These are phyloP conservation scores for Dalbergia cultrata DNA, from an alignment of 306 rosid genomes.

Conservation along the genomic window DNA sequence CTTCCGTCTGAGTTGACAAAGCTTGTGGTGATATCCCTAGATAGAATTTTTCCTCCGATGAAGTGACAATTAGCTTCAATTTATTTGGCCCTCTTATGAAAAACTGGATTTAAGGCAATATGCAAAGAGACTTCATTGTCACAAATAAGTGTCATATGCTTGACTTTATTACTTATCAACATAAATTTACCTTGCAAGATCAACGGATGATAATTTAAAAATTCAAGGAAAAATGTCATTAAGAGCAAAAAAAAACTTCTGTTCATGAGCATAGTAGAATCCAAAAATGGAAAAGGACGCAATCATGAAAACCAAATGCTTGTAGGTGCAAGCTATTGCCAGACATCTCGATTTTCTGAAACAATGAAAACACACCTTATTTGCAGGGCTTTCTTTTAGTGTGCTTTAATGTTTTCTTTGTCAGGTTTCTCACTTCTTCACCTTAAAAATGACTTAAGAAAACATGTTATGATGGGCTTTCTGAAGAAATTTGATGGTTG, in stretches of 20 bases:
- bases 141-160: too few species aligned
- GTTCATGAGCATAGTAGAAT: not conserved
- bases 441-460: constrained; percentile 15
- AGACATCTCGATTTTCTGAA: not conserved
- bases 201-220: not conserved
- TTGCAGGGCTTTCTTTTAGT: constrained; percentile 17
- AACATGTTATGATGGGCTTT: constrained; percentile 18
- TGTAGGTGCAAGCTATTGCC: constrained; percentile 4
- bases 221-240: not conserved
- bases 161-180: too few species aligned
- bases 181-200: too few species aligned
- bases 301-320: not conserved
- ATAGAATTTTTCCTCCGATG: too few species aligned
- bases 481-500: constrained; percentile 4
- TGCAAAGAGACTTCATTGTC: too few species aligned
- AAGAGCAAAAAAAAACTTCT: not conserved
- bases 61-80: too few species aligned
- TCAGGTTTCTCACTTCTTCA: constrained; percentile 19
- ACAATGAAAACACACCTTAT: not conserved
- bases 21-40: too few species aligned
- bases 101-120: too few species aligned
- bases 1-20: too few species aligned
- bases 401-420: constrained; percentile 17
- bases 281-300: not conserved
- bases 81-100: too few species aligned